Conservation (phyloP, 768 basidiomycete genomes). For the Pholiota conissans region DNA sequence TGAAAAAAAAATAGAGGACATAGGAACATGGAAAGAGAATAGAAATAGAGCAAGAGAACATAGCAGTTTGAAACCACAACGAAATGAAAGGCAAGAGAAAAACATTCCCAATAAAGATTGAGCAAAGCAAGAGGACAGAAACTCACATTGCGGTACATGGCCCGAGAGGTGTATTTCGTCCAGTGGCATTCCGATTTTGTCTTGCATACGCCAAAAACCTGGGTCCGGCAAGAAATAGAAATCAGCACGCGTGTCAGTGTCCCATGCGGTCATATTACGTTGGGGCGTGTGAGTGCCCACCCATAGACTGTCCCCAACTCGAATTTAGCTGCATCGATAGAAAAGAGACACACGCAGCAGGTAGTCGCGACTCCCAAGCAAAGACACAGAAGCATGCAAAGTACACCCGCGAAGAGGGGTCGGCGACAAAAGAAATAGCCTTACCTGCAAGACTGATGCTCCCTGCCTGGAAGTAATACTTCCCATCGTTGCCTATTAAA, state of each 20-base stretch:
- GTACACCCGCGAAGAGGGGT: not conserved
- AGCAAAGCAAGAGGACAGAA: not conserved
- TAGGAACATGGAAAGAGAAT: not conserved
- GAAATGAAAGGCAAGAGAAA: not conserved
- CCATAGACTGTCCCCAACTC: no score
- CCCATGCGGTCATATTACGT: constrained; percentile 17
- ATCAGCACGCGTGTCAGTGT: not conserved
- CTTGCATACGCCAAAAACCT: constrained; percentile 78
- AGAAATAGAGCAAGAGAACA: not conserved
- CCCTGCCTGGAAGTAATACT: constrained; percentile 75
- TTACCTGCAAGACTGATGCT: constrained; percentile 64
- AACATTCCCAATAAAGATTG: not conserved
- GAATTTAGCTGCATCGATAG: not conserved
- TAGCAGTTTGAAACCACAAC: not conserved
- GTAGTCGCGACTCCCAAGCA: no score
- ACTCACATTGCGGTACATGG: constrained; percentile 71
- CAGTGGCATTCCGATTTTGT: constrained; percentile 72
- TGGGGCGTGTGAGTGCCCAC: not conserved
- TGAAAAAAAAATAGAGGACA: no score
- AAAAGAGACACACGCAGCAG: not conserved
- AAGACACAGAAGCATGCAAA: no score
- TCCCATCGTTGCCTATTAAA: constrained; percentile 56
- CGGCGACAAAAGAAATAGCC: constrained; percentile 20
- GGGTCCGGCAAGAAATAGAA: constrained; percentile 5
- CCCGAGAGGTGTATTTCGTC: constrained; percentile 74